Evolutionary conservation across 1,284 basidiomycete genomes (phyloP).

Genomic region (Retiboletus fuscus): DNA sequence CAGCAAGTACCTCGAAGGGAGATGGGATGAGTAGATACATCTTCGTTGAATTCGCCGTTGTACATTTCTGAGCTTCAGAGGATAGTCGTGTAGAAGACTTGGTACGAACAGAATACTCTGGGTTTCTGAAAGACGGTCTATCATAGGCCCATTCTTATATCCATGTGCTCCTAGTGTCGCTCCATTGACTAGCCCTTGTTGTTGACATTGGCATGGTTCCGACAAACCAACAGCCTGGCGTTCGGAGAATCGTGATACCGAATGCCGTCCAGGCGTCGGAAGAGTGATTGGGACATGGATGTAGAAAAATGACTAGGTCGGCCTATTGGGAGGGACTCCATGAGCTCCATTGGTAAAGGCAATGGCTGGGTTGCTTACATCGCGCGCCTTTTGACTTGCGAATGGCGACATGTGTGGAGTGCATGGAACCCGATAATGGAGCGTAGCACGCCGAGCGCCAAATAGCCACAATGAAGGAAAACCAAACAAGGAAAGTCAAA

Average conservation of each 20-base stretch:
- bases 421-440: conserved; percentile 4
- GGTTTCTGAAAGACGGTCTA: neutral
- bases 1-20: neutral
- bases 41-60: conserved; percentile 31
- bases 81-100: neutral
- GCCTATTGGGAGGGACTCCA: conserved; percentile 12
- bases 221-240: conserved; percentile 36
- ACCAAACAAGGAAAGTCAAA: conserved; percentile 15
- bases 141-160: conserved; percentile 30
- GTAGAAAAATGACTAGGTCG: conserved; percentile 1
- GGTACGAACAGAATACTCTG: conserved; percentile 8
- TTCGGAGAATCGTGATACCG: conserved; percentile 17
- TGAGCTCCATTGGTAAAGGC: conserved; percentile 17
- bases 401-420: conserved; percentile 14
- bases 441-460: conserved; percentile 16
- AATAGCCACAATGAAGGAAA: conserved; percentile 19
- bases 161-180: neutral
- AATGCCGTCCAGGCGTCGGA: conserved; percentile 8
- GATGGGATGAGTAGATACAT: conserved; percentile 24
- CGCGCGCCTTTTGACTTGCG: neutral
- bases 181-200: conserved; percentile 12
- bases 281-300: neutral
- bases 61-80: conserved; percentile 21
- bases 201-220: conserved; percentile 35
- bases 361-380: conserved; percentile 1